phyloP scores from a whole-genome alignment of 345 rosid genomes.

The Rhodamnia argentea region DNA sequence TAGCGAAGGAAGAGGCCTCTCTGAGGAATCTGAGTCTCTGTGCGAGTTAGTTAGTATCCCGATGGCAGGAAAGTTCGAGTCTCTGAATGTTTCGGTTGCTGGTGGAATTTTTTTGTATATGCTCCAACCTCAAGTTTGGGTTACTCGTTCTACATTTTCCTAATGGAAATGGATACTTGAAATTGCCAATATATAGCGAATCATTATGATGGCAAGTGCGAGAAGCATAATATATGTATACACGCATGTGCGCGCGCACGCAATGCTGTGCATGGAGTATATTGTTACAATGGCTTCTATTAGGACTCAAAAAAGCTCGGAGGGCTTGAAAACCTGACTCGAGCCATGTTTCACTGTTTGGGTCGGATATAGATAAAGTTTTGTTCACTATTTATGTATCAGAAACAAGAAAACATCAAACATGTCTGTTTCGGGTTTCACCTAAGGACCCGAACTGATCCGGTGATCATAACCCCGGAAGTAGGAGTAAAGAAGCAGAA shows the following conservation, averaged over 20 bases:
- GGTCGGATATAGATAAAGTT: neutral
- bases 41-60: constrained; percentile 85
- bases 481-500: neutral
- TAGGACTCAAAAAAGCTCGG: neutral
- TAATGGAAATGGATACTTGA: neutral
- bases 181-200: neutral
- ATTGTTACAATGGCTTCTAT: neutral
- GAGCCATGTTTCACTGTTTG: accelerated
- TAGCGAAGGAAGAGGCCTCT: constrained; percentile 78
- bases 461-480: neutral
- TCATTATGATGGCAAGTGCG: neutral
- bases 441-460: neutral
- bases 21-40: constrained; percentile 36
- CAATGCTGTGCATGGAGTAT: neutral
- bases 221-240: neutral
- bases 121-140: constrained; percentile 34
- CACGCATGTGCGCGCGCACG: neutral
- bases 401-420: neutral
- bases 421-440: neutral
- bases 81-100: constrained; percentile 92
- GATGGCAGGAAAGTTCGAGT: constrained; percentile 75
- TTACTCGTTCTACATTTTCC: neutral
- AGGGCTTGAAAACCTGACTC: neutral
- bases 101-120: constrained; percentile 84
- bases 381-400: accelerated